phyloP scores from a whole-genome alignment of 257 asterid species.

The Solanum tacnaense region DNA sequence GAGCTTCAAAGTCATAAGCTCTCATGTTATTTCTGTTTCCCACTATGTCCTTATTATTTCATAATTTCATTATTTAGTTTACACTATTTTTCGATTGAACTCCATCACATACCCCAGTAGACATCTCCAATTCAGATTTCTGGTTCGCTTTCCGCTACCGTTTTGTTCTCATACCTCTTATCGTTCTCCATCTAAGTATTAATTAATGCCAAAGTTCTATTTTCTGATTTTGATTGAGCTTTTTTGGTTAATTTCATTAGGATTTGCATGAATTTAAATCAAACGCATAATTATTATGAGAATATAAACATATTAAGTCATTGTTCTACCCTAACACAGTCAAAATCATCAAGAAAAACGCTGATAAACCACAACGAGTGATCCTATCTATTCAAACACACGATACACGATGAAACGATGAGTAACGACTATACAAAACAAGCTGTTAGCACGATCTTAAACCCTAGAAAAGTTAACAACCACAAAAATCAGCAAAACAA shows the following conservation, averaged over 20 bases:
- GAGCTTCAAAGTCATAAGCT: background rate
- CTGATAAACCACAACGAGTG: background rate
- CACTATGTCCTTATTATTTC: background rate
- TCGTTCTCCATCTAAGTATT: background rate
- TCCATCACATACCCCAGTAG: background rate
- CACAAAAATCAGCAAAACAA: background rate
- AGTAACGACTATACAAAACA: background rate
- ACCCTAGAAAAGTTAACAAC: background rate
- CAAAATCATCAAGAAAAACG: background rate
- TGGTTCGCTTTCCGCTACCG: background rate
- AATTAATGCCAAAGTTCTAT: background rate
- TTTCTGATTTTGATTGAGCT: background rate
- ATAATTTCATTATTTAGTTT: background rate
- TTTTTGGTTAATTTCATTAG: background rate
- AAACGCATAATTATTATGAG: background rate
- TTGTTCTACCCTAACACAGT: background rate
- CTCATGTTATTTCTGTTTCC: background rate
- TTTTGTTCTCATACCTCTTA: background rate
- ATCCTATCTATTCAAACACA: background rate
- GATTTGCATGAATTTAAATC: background rate
- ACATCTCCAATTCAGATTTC: background rate
- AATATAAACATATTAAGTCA: background rate
- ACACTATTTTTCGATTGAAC: background rate
- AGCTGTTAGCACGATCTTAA: background rate
- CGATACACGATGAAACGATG: background rate